A percentile compares a stretch with the other conserved stretches of the same genome.
These are phyloP conservation scores for Ustilago cynodontis DNA, from an alignment of 1,284 basidiomycete genomes.

Conservation along the genomic window DNA sequence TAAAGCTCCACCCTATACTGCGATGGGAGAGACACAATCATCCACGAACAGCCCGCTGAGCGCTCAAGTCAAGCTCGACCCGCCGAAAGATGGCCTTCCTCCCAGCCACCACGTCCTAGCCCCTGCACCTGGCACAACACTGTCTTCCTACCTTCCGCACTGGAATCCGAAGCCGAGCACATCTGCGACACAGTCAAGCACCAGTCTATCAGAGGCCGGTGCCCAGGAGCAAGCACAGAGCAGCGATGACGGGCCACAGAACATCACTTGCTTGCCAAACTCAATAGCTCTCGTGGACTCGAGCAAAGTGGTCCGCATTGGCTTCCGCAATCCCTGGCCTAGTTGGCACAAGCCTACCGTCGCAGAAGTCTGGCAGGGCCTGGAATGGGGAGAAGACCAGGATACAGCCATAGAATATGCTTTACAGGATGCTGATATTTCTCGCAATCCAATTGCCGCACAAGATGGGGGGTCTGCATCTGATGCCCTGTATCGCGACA, in stretches of 20 bases:
- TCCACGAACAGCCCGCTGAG: slow-evolving; percentile 8
- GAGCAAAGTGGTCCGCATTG: slow-evolving; percentile 37
- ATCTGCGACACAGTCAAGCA: background rate
- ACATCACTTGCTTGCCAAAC: slow-evolving; percentile 27
- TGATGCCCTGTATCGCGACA: slow-evolving; percentile 22
- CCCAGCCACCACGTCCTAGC: slow-evolving; percentile 52
- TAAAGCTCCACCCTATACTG: background rate
- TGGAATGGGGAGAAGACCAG: slow-evolving; percentile 58
- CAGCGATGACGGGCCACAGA: background rate
- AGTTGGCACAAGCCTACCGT: slow-evolving; percentile 60
- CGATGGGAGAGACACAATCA: slow-evolving; percentile 1
- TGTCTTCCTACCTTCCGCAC: slow-evolving; percentile 46
- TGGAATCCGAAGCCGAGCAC: slow-evolving; percentile 38
- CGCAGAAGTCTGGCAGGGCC: slow-evolving; percentile 54
- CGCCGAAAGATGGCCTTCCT: slow-evolving; percentile 20
- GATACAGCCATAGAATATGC: slow-evolving; percentile 41
- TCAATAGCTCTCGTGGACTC: slow-evolving; percentile 35
- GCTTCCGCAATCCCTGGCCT: slow-evolving; percentile 66
- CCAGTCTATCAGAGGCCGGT: background rate
- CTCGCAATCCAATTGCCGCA: background rate
- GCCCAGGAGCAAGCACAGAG: background rate
- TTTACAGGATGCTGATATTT: slow-evolving; percentile 23
- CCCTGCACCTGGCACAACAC: slow-evolving; percentile 48
- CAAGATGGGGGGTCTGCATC: background rate
- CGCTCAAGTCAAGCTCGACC: slow-evolving; percentile 22